Evolutionary conservation across 2,329 filamentous ascomycete genomes (phyloP), one percentile per base, ranked within the genome.

Genomic region (Shiraia bambusicola): DNA sequence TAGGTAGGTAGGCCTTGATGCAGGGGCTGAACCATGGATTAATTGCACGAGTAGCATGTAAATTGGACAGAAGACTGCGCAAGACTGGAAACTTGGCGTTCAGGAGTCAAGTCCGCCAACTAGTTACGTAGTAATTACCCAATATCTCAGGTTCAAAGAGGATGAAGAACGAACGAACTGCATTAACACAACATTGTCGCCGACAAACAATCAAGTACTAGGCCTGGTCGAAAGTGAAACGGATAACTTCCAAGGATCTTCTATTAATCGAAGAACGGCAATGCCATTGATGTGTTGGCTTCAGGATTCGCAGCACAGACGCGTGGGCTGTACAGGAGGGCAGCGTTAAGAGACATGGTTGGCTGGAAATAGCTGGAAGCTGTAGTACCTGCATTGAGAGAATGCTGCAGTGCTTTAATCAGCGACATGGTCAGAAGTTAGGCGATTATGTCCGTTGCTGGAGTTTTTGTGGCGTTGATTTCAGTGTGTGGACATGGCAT

Each of bases 151-250:
- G 11, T 14, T 22, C 16, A 22, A n/a, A 22, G n/a, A 14, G n/a
- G 17, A 16, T 30, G 36, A 54, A 41, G 52, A 54, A 51, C 41
- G 45, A 49, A 40, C 38, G 42, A 55, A 49, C 40, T 49, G 61
- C 63, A 64, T 64, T 43, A 63, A 56, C 28, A 33, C 38, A 49
- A 44, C 35, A 47, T 54, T 49, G 43, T 35, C 42, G 37, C 32
- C 32, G 34, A 46, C 34, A 33, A 45, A 47, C 30, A 44, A 8
- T 8, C 19, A 22, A 22, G 40, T 8, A 25, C 15, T 42, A 36
- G 32, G 40, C 37, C 34, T 40, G 40, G 31, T 45, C 38, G 48
- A 42, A 42, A 50, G 45, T 58, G 56, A 60, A 61, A 61, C 54
- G 36, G 42, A 36, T 26, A 17, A 37, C 36, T 24, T 39, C 39